Evolutionary conservation across 352 stramenopile genomes (phyloP).

Genomic region (Pythium graminicola): DNA sequence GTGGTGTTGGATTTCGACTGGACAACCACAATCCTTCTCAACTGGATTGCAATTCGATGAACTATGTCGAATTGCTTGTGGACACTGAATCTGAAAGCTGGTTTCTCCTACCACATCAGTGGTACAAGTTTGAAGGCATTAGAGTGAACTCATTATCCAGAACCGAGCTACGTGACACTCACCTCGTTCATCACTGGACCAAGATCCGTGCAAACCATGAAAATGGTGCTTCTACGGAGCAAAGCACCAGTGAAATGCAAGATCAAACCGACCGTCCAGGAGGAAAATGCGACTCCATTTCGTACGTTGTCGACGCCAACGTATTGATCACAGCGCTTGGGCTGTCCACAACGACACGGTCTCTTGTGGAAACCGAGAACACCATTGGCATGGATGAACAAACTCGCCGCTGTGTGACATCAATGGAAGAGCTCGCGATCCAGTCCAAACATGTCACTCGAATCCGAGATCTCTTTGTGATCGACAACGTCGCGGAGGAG

Average conservation of each 20-base stretch:
- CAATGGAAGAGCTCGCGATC: background rate
- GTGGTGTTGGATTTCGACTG: constrained; percentile 10
- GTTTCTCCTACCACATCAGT: constrained; percentile 10
- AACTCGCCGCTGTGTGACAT: background rate
- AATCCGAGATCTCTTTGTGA: constrained; percentile 13
- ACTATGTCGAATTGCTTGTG: constrained; percentile 14
- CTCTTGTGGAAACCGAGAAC: background rate
- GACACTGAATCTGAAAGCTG: constrained; percentile 5
- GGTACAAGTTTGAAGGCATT: constrained; percentile 2
- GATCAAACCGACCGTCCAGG: no score
- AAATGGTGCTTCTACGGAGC: no score
- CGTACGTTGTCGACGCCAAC: no score
- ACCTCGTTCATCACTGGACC: background rate
- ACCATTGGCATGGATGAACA: background rate
- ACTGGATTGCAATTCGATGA: constrained; percentile 8
- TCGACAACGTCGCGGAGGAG: no score
- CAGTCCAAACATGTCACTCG: background rate
- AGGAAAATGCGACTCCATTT: no score
- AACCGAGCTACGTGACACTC: background rate
- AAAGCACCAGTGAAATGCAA: no score
- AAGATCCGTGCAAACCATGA: background rate
- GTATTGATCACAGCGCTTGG: background rate
- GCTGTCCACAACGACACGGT: background rate
- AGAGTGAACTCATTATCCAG: background rate
- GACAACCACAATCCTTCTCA: background rate